These are phyloP conservation scores for Chlorella sp. DNA, from an alignment of 139 green algal genomes.

Conservation along the genomic window DNA sequence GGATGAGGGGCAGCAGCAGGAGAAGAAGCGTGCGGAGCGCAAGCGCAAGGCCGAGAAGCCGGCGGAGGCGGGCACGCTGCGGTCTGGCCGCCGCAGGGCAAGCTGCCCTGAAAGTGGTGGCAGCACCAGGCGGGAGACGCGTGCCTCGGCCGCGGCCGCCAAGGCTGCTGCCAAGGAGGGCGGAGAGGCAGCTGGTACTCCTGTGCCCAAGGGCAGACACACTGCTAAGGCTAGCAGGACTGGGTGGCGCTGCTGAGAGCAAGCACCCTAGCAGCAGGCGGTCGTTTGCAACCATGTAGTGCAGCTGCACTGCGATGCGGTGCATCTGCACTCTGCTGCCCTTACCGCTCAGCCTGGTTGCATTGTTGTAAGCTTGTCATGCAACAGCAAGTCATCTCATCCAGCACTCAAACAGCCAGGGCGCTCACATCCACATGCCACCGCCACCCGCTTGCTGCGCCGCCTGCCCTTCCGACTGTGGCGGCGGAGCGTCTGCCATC, in stretches of 20 bases:
- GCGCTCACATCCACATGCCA: slow-evolving; percentile 21
- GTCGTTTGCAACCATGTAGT: too few species aligned
- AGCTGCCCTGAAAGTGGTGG: not conserved
- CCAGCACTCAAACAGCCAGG: too few species aligned
- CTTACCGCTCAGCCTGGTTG: too few species aligned
- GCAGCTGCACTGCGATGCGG: not conserved
- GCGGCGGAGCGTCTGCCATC: not conserved
- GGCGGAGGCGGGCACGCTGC: slow-evolving; percentile 9
- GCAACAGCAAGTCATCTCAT: too few species aligned
- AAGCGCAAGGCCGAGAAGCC: not conserved
- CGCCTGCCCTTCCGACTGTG: too few species aligned
- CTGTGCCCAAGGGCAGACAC: not conserved
- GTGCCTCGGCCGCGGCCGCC: too few species aligned
- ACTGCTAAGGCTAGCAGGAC: not conserved
- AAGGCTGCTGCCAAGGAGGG: too few species aligned
- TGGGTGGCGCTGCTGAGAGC: not conserved
- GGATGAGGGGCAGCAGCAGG: not conserved
- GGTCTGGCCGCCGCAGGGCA: not conserved
- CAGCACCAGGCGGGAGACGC: not conserved
- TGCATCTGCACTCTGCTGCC: too few species aligned
- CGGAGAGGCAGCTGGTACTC: not conserved
- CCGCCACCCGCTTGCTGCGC: not conserved
- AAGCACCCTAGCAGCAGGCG: too few species aligned
- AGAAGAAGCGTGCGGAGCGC: not conserved
- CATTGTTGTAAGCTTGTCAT: too few species aligned